Evolutionary conservation across 2,329 filamentous ascomycete genomes (phyloP), one percentile per base, ranked within the genome.

Genomic region (Epichloe scottii): DNA sequence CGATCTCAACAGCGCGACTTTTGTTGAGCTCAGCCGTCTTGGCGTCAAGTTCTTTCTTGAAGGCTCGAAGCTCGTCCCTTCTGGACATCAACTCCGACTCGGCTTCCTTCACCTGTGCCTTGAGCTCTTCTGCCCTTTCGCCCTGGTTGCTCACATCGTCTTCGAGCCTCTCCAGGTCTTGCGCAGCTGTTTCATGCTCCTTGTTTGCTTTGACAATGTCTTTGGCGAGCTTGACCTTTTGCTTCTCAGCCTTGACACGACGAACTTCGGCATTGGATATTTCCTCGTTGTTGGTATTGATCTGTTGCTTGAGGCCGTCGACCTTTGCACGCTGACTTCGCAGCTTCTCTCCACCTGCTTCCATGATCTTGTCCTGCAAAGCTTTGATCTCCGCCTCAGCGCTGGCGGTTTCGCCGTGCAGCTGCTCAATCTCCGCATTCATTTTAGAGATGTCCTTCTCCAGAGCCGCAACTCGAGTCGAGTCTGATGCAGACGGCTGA

Each of bases 351-450:
- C 93, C 93, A 62, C 93, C 93, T 56, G 95, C 85, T 67, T 96
- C 85, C 93, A 98, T 97, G 62, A 98, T 98, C 74, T 90, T 95
- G 75, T 93, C 85, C 64, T 98, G 91, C 1, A 98, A 75, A 19
- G 77, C 77, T 69, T 95, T 91, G 68, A 98, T 97, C 67, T 97
- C 93, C 26, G 84, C 83, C 64, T 98, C 93, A 8, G 95, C 82
- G 44, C 84, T 93, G 1, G 87, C 81, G n/a, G 87, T 96, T 68
- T 97, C 89, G 10, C 79, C 75, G 54, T 82, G 87, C 10, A 98
- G 77, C 60, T 85, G 86, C 53, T 85, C 80, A 11, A 95, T 80
- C 60, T 95, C 88, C 57, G 80, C 81, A 60, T 89, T 81, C 55
- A 94, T 75, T 53, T 81, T 79, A 7, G 76, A 71, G 48, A 96